A percentile compares a stretch with the other conserved stretches of the same genome.
These are phyloP conservation scores for Tranzscheliella williamsii DNA, from an alignment of 1,284 basidiomycete species.

Conservation along the genomic window DNA sequence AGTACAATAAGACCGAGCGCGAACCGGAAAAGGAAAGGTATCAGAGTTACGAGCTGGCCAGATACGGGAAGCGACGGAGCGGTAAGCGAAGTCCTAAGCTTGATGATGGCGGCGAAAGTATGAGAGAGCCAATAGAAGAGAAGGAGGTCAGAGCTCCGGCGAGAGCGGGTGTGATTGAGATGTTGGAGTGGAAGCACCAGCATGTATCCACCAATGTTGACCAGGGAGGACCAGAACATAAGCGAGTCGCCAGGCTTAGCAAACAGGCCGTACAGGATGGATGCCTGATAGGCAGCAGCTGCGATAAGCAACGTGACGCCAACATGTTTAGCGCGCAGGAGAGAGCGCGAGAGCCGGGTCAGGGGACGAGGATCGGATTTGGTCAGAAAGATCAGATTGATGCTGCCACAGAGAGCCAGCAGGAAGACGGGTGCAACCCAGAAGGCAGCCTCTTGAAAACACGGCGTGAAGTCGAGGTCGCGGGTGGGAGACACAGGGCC, in stretches of 20 bases:
- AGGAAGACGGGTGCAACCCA: slow-evolving; percentile 44
- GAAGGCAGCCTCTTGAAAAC: slow-evolving; percentile 72
- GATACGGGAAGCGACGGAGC: slow-evolving; percentile 31
- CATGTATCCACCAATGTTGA: slow-evolving; percentile 35
- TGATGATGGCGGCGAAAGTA: slow-evolving; percentile 66
- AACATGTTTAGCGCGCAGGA: slow-evolving; percentile 49
- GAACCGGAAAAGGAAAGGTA: slow-evolving; percentile 43
- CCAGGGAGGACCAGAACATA: slow-evolving; percentile 30
- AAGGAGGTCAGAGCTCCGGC: slow-evolving; percentile 74
- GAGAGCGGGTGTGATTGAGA: slow-evolving; percentile 76
- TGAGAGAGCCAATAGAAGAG: slow-evolving; percentile 85
- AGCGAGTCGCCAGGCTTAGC: slow-evolving; percentile 29
- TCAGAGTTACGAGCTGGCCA: slow-evolving; percentile 34
- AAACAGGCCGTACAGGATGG: slow-evolving; percentile 54
- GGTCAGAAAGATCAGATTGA: slow-evolving; percentile 18
- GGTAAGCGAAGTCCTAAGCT: slow-evolving; percentile 63
- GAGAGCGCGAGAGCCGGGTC: slow-evolving; percentile 24
- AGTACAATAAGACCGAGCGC: slow-evolving; percentile 41
- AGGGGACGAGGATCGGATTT: slow-evolving; percentile 15
- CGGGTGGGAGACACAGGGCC: slow-evolving; percentile 68
- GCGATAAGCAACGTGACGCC: slow-evolving; percentile 70
- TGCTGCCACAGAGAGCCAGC: slow-evolving; percentile 37
- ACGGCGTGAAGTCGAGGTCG: slow-evolving; percentile 78
- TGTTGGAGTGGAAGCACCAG: slow-evolving; percentile 55
- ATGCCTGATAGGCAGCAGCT: slow-evolving; percentile 64